These are phyloP conservation scores for Phaeolepiota aurea DNA, from an alignment of 768 basidiomycete genomes.

Conservation along the genomic window DNA sequence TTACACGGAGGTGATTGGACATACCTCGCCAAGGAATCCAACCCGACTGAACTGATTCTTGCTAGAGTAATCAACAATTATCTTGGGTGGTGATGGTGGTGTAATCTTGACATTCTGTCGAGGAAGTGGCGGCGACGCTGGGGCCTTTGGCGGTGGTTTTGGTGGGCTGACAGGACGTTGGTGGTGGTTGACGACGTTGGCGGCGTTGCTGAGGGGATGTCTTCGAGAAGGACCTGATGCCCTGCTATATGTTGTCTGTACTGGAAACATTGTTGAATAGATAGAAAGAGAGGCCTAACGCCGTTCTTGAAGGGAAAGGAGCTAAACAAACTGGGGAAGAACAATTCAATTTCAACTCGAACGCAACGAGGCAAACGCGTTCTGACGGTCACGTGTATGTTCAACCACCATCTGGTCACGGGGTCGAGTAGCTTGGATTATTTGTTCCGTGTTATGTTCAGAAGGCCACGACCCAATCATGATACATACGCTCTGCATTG, in stretches of 20 bases:
- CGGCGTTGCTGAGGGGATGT: constrained; percentile 34
- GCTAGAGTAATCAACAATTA: constrained; percentile 61
- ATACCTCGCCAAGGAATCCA: constrained; percentile 84
- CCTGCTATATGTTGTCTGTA: constrained; percentile 2
- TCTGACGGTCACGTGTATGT: constrained; percentile 7
- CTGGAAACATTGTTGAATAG: constrained; percentile 15
- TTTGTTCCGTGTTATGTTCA: not conserved
- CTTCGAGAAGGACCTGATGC: constrained; percentile 18
- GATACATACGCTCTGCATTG: no score
- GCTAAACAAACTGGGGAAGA: constrained; percentile 7
- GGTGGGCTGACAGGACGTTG: constrained; percentile 6
- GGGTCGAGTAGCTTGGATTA: constrained; percentile 7
- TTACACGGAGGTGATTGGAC: constrained; percentile 22
- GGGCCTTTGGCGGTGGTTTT: constrained; percentile 28
- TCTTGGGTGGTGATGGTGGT: constrained; percentile 72
- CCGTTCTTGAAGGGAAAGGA: constrained; percentile 8
- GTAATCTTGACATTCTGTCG: constrained; percentile 78
- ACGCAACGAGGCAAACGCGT: constrained; percentile 17
- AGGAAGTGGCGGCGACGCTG: constrained; percentile 59
- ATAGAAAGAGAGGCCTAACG: constrained; percentile 24
- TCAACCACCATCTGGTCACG: constrained; percentile 13
- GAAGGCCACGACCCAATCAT: no score
- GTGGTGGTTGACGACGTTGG: constrained; percentile 20
- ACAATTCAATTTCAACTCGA: constrained; percentile 9
- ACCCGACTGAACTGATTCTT: constrained; percentile 57